Evolutionary conservation across 2,329 filamentous ascomycete genomes (phyloP).

Genomic region (Orbilia javanica): DNA sequence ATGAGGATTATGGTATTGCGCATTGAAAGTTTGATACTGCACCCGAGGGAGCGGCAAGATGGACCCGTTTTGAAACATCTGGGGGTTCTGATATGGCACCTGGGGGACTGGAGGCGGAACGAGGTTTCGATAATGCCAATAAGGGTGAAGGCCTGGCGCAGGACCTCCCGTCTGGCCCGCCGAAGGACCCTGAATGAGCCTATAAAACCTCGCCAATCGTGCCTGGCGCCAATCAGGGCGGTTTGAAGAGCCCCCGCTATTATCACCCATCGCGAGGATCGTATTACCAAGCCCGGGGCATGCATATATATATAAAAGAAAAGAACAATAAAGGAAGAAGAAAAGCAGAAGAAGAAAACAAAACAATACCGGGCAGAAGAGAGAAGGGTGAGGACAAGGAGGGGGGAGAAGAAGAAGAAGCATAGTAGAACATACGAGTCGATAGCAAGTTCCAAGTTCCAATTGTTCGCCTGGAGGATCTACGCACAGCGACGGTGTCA

Average conservation of each 20-base stretch:
- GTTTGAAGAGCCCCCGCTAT: neutral
- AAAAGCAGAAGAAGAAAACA: too few species aligned
- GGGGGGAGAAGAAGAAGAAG: neutral
- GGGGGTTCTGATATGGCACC: too few species aligned
- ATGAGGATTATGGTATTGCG: neutral
- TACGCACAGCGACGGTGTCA: slow-evolving; percentile 46
- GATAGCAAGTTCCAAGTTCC: slow-evolving; percentile 65
- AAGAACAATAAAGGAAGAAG: neutral
- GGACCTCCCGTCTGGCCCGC: too few species aligned
- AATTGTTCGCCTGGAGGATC: slow-evolving; percentile 64
- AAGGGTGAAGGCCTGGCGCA: too few species aligned
- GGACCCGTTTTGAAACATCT: too few species aligned
- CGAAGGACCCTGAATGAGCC: too few species aligned
- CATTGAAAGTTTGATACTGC: neutral
- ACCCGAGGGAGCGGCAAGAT: too few species aligned
- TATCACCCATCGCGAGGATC: neutral
- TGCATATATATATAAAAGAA: too few species aligned
- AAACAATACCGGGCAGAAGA: too few species aligned
- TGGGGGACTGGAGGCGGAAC: too few species aligned
- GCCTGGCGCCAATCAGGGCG: neutral
- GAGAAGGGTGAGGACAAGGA: neutral
- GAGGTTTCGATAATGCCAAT: too few species aligned
- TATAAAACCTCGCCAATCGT: too few species aligned
- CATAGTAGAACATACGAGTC: slow-evolving; percentile 64
- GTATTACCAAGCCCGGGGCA: neutral